Conservation (phyloP, 1,139 yeast species). For the Sugiyamaella japonica region DNA sequence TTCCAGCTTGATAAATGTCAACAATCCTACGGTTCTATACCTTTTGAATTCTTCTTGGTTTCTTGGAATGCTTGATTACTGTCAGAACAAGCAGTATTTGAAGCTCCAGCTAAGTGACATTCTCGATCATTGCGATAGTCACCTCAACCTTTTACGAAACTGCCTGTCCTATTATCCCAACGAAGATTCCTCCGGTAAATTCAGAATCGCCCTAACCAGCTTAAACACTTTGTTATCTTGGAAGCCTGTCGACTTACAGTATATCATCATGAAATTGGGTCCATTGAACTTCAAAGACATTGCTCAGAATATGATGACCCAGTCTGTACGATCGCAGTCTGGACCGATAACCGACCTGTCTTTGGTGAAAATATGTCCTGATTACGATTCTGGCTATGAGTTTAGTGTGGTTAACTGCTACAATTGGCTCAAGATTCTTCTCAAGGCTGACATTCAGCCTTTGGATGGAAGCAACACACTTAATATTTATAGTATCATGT, state of each 20-base stretch:
- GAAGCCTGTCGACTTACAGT: slow-evolving; percentile 3
- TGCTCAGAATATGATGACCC: slow-evolving; percentile 9
- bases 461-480: slow-evolving; percentile 7
- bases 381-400: slow-evolving; percentile 4
- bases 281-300: slow-evolving; percentile 9
- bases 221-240: slow-evolving; percentile 8
- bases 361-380: background rate
- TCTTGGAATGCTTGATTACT: slow-evolving; percentile 9
- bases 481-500: slow-evolving; percentile 5
- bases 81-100: background rate
- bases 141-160: slow-evolving; percentile 2
- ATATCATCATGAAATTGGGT: slow-evolving; percentile 3
- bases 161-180: slow-evolving; percentile 6
- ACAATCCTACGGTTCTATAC: slow-evolving; percentile 5
- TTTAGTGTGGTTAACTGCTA: slow-evolving; percentile 5
- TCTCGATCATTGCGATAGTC: slow-evolving; percentile 8
- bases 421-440: slow-evolving; percentile 8
- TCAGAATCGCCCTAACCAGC: slow-evolving; percentile 4
- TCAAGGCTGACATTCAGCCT: slow-evolving; percentile 4
- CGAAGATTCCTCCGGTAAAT: slow-evolving; percentile 6
- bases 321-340: background rate
- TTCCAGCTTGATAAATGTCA: slow-evolving; percentile 3
- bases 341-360: background rate
- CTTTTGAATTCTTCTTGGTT: slow-evolving; percentile 5
- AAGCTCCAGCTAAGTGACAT: slow-evolving; percentile 3